Evolutionary conservation across 2,329 filamentous ascomycete genomes (phyloP), one percentile per base, ranked within the genome.

Genomic region (Fusarium sp.): DNA sequence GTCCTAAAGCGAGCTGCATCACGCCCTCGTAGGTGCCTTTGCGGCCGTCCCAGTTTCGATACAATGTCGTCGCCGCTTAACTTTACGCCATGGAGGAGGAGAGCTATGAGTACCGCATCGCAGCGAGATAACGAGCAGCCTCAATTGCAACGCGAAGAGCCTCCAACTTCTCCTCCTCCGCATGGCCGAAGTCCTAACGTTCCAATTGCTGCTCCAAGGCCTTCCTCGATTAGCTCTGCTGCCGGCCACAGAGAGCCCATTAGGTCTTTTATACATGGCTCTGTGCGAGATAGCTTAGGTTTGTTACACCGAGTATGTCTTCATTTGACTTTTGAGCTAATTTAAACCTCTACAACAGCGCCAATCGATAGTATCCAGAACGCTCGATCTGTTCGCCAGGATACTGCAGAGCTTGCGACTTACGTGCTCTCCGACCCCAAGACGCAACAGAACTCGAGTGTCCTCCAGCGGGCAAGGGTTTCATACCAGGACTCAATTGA

Each of bases 381-480:
- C 77, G 91, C 92, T 32, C 88, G 89, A 60, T 91, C 89, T 68
- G 91, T 97, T 39, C 90, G 94, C 67, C 90, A 96, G 78, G 91
- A 96, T 75, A 96, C 94, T 4, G 92, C 93, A 50, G 93, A 97
- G 78, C 84, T 97, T 56, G 94, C 94, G 42, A 93, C 88, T 19
- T 93, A 94, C 76, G 89, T 93, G 48, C 85, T 97, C 26, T 90
- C 90, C 38, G 88, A 91, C 70, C 84, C 85, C 70, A 79, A 83
- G 57, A 77, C 80, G 58, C 71, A 76, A 42, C 79, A 77, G 42
- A 81, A 77, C 62, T 78, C 82, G 6, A 79, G 81, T 11, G 84
- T 88, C 59, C 77, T 87, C n/a, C 75, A 77, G 23, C 75, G 77
- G 38, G 66, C 72, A 9, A 73, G 77, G 59, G 54, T 71, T 15